A percentile compares a stretch with the other conserved stretches of the same genome.
These are phyloP conservation scores for Hypoxylon sp. DNA, from an alignment of 2,329 filamentous ascomycete genomes.

Conservation along the genomic window DNA sequence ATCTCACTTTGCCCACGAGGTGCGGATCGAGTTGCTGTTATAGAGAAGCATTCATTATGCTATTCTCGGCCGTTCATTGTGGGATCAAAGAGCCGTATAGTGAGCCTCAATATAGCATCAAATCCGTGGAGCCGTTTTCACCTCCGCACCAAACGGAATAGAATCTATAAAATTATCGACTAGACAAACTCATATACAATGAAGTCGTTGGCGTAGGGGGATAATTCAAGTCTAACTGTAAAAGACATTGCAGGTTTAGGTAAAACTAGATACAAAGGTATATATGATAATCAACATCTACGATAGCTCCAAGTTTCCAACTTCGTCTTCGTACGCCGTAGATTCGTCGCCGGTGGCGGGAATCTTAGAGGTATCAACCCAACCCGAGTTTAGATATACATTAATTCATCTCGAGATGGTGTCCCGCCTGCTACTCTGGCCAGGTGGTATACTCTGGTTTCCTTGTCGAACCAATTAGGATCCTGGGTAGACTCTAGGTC, in stretches of 20 bases:
- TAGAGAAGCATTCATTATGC: not conserved
- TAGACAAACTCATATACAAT: not conserved
- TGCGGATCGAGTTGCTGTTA: conserved; percentile 17
- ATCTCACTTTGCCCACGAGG: conserved; percentile 4
- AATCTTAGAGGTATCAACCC: conserved; percentile 21
- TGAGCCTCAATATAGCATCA: not conserved
- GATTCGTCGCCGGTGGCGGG: conserved; percentile 23
- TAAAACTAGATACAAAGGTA: conserved; percentile 44
- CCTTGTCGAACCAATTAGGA: conserved; percentile 33
- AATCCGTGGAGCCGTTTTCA: not conserved
- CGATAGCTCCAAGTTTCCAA: conserved; percentile 29
- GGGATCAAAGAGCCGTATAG: conserved; percentile 12
- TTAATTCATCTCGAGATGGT: conserved; percentile 39
- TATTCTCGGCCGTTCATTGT: not conserved
- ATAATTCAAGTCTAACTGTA: conserved; percentile 30
- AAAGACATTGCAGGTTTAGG: conserved; percentile 35
- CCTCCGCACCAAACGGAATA: not conserved
- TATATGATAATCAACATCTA: conserved; percentile 42
- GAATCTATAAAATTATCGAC: not conserved
- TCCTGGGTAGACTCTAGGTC: conserved; percentile 26
- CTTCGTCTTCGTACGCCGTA: conserved; percentile 32
- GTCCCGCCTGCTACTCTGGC: conserved; percentile 19
- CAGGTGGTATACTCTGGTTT: conserved; percentile 33
- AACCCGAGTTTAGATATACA: conserved; percentile 32
- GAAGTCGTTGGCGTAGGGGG: not conserved